Evolutionary conservation across 2,329 filamentous ascomycete genomes (phyloP).

Genomic region (Alternaria viburni): DNA sequence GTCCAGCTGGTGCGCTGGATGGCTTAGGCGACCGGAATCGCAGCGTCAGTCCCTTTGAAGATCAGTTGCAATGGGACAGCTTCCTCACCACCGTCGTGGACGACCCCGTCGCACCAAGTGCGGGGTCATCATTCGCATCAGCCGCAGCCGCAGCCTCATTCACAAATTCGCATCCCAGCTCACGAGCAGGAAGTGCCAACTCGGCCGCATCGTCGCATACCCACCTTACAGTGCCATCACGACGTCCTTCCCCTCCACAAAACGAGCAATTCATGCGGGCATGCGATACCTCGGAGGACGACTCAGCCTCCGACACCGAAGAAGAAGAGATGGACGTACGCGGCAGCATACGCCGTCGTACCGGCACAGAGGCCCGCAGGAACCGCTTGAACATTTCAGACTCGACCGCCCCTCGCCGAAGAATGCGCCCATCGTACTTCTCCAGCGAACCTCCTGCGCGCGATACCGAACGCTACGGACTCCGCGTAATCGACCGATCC

Average conservation of each 20-base stretch:
- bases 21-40: slow-evolving; percentile 84
- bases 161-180: slow-evolving; percentile 44
- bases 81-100: slow-evolving; percentile 80
- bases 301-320: slow-evolving; percentile 59
- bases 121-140: slow-evolving; percentile 82
- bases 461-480: slow-evolving; percentile 36
- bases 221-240: slow-evolving; percentile 47
- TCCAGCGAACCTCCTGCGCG: slow-evolving; percentile 36
- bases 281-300: slow-evolving; percentile 56
- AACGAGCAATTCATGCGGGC: slow-evolving; percentile 58
- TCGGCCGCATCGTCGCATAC: slow-evolving; percentile 47
- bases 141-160: slow-evolving; percentile 61
- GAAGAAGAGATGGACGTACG: slow-evolving; percentile 51
- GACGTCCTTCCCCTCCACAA: slow-evolving; percentile 30
- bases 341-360: slow-evolving; percentile 12
- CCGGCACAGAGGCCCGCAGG: slow-evolving; percentile 32
- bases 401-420: slow-evolving; percentile 10
- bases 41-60: slow-evolving; percentile 71
- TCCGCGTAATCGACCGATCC: slow-evolving; percentile 34
- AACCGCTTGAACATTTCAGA: slow-evolving; percentile 11
- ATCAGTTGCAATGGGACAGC: slow-evolving; percentile 73
- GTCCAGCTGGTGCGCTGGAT: slow-evolving; percentile 58
- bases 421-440: slow-evolving; percentile 28
- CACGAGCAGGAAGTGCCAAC: slow-evolving; percentile 56
- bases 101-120: slow-evolving; percentile 79